These are phyloP conservation scores for Coemansia sp. DNA, from an alignment of 192 early-diverging fungal species.

Conservation along the genomic window DNA sequence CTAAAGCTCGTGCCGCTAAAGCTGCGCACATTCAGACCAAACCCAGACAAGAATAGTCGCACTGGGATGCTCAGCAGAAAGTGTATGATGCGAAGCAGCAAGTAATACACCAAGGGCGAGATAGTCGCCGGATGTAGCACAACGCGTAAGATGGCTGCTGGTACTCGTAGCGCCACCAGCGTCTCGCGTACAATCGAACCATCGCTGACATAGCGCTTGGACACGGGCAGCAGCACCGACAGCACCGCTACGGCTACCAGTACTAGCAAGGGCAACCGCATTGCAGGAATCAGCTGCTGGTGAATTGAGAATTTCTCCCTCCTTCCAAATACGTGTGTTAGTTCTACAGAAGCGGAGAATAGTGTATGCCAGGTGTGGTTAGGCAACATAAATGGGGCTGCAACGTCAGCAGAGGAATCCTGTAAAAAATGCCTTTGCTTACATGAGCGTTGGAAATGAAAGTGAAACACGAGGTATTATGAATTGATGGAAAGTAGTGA, in stretches of 20 bases:
- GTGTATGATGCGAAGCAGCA: conserved; percentile 18
- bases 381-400: neutral
- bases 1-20: conserved; percentile 42
- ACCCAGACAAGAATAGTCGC: conserved; percentile 36
- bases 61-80: conserved; percentile 32
- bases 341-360: neutral
- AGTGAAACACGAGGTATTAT: neutral
- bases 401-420: neutral
- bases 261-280: conserved; percentile 33
- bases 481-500: neutral
- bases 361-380: neutral
- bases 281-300: conserved; percentile 1
- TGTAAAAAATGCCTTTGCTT: neutral
- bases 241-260: conserved; percentile 24
- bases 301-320: neutral
- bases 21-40: conserved; percentile 37
- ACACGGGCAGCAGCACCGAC: conserved; percentile 35
- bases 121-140: conserved; percentile 29
- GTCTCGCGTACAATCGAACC: conserved; percentile 29
- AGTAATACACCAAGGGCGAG: conserved; percentile 25
- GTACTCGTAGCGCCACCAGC: conserved; percentile 23
- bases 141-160: neutral
- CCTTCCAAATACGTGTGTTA: neutral
- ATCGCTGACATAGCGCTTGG: conserved; percentile 13
- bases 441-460: neutral